Evolutionary conservation across 192 early-diverging fungal genomes (phyloP).

Genomic region (Pilobolus umbonatus): DNA sequence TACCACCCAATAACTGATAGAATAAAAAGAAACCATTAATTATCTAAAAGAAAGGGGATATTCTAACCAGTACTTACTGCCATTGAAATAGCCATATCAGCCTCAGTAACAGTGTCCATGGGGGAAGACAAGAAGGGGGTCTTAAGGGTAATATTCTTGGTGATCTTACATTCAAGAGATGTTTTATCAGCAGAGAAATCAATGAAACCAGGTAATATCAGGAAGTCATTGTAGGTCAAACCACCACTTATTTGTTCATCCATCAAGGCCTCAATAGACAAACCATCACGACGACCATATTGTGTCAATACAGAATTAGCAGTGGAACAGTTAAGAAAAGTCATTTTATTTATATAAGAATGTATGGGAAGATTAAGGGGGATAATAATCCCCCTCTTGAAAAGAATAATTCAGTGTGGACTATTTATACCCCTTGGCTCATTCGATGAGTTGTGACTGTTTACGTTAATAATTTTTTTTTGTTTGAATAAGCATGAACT

Average conservation of each 20-base stretch:
- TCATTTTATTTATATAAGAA: conserved; percentile 6
- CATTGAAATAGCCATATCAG: conserved; percentile 96
- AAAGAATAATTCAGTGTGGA: background rate
- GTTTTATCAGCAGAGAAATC: conserved; percentile 86
- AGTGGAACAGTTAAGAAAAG: conserved; percentile 3
- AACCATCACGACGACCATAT: conserved; percentile 65
- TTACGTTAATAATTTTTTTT: conserved; percentile 4
- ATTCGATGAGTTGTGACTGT: background rate
- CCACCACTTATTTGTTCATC: conserved; percentile 77
- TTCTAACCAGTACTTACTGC: conserved; percentile 53
- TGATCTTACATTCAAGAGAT: conserved; percentile 79
- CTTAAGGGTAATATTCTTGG: conserved; percentile 87
- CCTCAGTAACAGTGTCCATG: conserved; percentile 98
- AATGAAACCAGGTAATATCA: conserved; percentile 94
- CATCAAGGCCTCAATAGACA: conserved; percentile 80
- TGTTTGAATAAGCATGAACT: no score
- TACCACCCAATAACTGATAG: conserved; percentile 71
- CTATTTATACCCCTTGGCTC: background rate
- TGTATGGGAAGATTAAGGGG: background rate
- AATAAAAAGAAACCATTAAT: background rate
- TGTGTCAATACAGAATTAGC: conserved; percentile 5
- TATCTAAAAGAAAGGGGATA: background rate
- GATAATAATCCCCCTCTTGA: conserved; percentile 5
- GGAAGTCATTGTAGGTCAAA: conserved; percentile 97
- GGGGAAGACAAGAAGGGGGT: conserved; percentile 92